Base-by-base conservation (phyloP, 2,329 filamentous ascomycete species). In the Paraconiothyrium brasiliense region DNA sequence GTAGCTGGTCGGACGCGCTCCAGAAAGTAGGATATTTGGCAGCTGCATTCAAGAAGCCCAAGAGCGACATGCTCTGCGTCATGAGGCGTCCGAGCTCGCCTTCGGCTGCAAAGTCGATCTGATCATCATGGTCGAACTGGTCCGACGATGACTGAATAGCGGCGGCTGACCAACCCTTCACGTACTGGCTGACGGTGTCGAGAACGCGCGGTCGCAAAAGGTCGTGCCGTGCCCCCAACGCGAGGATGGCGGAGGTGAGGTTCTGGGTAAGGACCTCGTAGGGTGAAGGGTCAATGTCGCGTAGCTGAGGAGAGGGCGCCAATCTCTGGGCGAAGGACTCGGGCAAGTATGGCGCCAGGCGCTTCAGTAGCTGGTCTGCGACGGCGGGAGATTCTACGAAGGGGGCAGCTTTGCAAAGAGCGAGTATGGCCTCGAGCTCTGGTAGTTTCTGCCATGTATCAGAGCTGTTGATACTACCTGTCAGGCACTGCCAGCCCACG, bases 351-450 rank as follows among this genome's bases (percentile, higher is more conserved):
- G 90, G 91, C 8, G 89, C 86, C 44, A 99, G 82, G 69, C 97
- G 93, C 37, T 85, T 84, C n/a, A 90, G 87, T 43, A 99, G 87
- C 71, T 89, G 90, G 71, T 92, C 88, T 32, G 93, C 94, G 73
- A 91, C 90, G 63, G 92, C 87, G 46, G 83, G 79, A 49, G 88
- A 89, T 56, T 89, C 85, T 30, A 98, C 85, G 27, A 88, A 86
- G 4, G 93, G 90, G 3, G 94, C 92, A 57, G 94, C 92, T 80
- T 94, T 94, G 83, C 94, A 98, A 30, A 99, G 85, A 47, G 95
- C 93, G 30, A 98, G 82, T 30, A 99, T 85, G 57, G 97, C 92
- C 78, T 99, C 94, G 69, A 97, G 90, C 83, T 99, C 96, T 72
- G 92, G 90, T 57, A 94, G 88, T 57, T 90, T 92, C 93, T 96